A percentile compares a stretch with the other conserved stretches of the same genome.
Conservation (phyloP, 2,329 filamentous ascomycete species). For the Fusarium sp. region DNA sequence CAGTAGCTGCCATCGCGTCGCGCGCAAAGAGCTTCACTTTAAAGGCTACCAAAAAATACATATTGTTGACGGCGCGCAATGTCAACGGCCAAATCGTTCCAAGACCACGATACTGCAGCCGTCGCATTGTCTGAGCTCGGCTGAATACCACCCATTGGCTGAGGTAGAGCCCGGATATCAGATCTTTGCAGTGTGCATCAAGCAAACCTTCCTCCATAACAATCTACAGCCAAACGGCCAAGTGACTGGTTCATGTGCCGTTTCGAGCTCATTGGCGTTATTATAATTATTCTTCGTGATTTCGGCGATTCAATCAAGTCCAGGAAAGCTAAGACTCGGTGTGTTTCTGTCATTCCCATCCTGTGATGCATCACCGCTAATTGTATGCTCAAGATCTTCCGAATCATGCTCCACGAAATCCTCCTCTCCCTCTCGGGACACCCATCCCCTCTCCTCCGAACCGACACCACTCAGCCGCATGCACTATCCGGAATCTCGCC, state of each 20-base stretch:
- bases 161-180: background rate
- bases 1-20: constrained; percentile 37
- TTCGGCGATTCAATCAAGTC: constrained; percentile 55
- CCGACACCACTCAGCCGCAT: constrained; percentile 59
- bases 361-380: constrained; percentile 24
- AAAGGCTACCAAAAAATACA: background rate
- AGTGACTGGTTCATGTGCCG: constrained; percentile 59
- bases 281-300: constrained; percentile 61
- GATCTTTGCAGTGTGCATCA: background rate
- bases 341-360: background rate
- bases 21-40: constrained; percentile 18
- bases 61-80: constrained; percentile 5
- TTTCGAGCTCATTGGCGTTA: constrained; percentile 63
- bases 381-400: constrained; percentile 18
- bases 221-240: background rate
- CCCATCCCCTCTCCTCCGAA: constrained; percentile 84
- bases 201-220: background rate
- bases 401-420: constrained; percentile 94
- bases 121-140: constrained; percentile 7
- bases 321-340: constrained; percentile 48
- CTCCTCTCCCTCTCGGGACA: constrained; percentile 95
- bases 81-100: background rate
- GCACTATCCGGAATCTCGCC: constrained; percentile 70
- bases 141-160: background rate
- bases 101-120: constrained; percentile 4